phyloP scores from a whole-genome alignment of 2,329 filamentous ascomycete species.

The Aspergillus neotritici region DNA sequence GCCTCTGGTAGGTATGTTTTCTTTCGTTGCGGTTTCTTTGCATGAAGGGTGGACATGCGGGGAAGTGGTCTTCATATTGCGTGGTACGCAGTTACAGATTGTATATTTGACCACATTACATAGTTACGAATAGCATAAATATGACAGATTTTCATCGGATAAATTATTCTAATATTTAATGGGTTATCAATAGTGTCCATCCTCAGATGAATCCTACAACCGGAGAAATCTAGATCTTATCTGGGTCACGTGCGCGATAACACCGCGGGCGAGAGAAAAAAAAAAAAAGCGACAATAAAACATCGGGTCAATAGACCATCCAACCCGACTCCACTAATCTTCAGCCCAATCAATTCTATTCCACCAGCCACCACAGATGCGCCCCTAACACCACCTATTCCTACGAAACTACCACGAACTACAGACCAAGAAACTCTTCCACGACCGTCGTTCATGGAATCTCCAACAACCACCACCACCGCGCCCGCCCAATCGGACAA shows the following conservation, averaged over 20 bases:
- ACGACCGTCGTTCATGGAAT: slow-evolving; percentile 12
- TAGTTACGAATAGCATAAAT: too few species aligned
- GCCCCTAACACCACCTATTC: not conserved
- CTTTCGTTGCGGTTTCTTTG: too few species aligned
- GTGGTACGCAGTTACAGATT: too few species aligned
- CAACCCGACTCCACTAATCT: slow-evolving; percentile 7
- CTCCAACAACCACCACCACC: slow-evolving; percentile 6
- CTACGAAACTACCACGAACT: not conserved
- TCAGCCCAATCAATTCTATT: not conserved
- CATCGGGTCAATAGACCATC: slow-evolving; percentile 3
- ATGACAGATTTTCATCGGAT: too few species aligned
- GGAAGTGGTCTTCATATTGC: too few species aligned
- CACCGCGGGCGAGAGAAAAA: slow-evolving; percentile 2
- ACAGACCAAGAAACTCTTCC: not conserved
- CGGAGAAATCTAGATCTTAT: slow-evolving; percentile 1
- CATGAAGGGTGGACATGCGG: too few species aligned
- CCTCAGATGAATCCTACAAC: not conserved
- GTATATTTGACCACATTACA: not conserved
- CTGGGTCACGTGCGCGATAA: slow-evolving; percentile 23
- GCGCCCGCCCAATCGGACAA: slow-evolving; percentile 17
- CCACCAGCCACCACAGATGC: not conserved
- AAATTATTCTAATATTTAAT: not conserved
- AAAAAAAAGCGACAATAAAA: slow-evolving; percentile 7
- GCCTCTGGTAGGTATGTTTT: not conserved
- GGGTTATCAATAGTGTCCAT: not conserved